phyloP scores from a whole-genome alignment of 495 filamentous ascomycete species.

The Xylaria longipes region DNA sequence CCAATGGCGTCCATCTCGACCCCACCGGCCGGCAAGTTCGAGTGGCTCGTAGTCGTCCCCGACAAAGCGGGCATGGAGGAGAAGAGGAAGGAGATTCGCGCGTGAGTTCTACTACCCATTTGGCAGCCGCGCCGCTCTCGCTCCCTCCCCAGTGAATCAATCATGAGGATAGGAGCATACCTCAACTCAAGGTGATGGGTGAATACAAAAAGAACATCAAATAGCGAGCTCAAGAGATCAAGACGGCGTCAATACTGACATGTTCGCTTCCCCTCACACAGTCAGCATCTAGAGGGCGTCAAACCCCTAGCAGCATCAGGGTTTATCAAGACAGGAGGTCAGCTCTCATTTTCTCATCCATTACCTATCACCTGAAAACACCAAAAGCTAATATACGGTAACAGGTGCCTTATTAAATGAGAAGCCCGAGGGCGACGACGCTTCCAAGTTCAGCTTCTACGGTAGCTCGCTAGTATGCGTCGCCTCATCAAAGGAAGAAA shows the following conservation, averaged over 20 bases:
- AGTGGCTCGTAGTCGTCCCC: conserved; percentile 87
- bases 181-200: background rate
- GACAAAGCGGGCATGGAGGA: conserved; percentile 71
- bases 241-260: background rate
- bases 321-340: conserved; percentile 64
- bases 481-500: conserved; percentile 72
- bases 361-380: background rate
- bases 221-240: background rate
- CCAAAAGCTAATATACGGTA: background rate
- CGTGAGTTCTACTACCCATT: conserved; percentile 56
- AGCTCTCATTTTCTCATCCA: conserved; percentile 6
- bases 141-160: background rate
- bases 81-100: conserved; percentile 73
- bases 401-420: conserved; percentile 74
- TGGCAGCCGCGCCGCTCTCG: background rate
- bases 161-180: background rate
- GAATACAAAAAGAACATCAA: background rate
- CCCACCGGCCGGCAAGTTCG: conserved; percentile 57
- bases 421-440: conserved; percentile 66
- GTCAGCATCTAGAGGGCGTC: conserved; percentile 63
- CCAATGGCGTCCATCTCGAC: conserved; percentile 50
- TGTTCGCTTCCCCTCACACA: conserved; percentile 33
- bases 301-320: conserved; percentile 51
- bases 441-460: conserved; percentile 63
- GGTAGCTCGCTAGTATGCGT: conserved; percentile 71